These are phyloP conservation scores for Pleodorina starrii DNA, from an alignment of 139 green algal species.

Conservation along the genomic window DNA sequence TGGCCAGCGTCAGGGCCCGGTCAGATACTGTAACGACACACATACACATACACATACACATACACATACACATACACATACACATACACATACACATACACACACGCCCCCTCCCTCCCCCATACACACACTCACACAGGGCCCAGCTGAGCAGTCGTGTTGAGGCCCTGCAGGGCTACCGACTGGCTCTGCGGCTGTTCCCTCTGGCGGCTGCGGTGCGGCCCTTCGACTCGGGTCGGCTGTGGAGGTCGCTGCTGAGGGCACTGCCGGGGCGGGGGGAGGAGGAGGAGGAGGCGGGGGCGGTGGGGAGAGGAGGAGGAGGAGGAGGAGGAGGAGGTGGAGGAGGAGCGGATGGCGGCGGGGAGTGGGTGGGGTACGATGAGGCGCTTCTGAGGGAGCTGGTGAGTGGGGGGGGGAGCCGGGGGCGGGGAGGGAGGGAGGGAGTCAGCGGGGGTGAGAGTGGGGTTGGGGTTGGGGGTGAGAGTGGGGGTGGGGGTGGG, in stretches of 20 bases:
- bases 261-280: constrained; percentile 4
- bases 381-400: constrained; percentile 18
- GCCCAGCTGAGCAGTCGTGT: constrained; percentile 7
- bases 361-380: constrained; percentile 13
- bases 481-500: too few species aligned
- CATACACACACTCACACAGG: too few species aligned
- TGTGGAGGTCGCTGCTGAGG: constrained; percentile 13
- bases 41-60: too few species aligned
- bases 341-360: not conserved
- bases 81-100: too few species aligned
- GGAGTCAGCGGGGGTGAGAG: not conserved
- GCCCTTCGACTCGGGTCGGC: not conserved
- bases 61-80: too few species aligned
- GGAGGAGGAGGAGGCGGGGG: not conserved
- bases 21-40: too few species aligned
- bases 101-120: too few species aligned
- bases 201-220: constrained; percentile 21
- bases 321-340: not conserved
- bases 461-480: too few species aligned
- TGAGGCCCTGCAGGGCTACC: constrained; percentile 23
- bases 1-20: too few species aligned
- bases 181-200: constrained; percentile 18
- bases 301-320: not conserved
- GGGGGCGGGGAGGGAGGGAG: not conserved
- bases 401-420: not conserved